Percentiles rank a stretch among this genome's conserved stretches.
Conservation (phyloP, 495 filamentous ascomycete species). For the Melanomma pulvis-pyrius region DNA sequence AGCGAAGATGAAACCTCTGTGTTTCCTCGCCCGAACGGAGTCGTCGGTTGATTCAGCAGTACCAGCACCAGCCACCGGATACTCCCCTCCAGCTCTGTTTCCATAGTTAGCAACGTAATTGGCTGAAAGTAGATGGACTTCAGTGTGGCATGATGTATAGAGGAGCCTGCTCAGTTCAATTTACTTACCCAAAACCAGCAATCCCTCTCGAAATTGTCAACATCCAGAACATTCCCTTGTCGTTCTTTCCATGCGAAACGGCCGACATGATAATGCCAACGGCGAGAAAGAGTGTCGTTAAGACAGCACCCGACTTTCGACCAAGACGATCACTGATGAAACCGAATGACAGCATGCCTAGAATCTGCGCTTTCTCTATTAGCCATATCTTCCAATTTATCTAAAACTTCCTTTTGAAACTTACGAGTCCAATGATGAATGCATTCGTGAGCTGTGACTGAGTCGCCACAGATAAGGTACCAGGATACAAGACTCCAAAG, state of each 20-base stretch:
- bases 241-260: constrained; percentile 19
- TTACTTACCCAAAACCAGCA: constrained; percentile 30
- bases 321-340: constrained; percentile 46
- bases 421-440: constrained; percentile 30
- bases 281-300: constrained; percentile 44
- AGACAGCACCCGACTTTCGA: constrained; percentile 44
- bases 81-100: constrained; percentile 41
- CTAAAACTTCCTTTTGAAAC: neutral
- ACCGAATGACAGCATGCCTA: constrained; percentile 50
- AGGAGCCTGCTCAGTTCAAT: too few species aligned
- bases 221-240: constrained; percentile 39
- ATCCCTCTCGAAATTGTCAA: constrained; percentile 29
- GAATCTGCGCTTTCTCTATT: constrained; percentile 31
- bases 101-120: neutral
- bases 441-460: constrained; percentile 24
- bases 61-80: constrained; percentile 45
- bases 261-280: constrained; percentile 34
- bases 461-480: constrained; percentile 13
- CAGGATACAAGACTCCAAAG: constrained; percentile 19
- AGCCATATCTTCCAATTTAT: neutral
- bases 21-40: constrained; percentile 37
- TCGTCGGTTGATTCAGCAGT: constrained; percentile 48
- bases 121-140: too few species aligned
- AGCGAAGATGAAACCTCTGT: constrained; percentile 47
- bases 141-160: too few species aligned